Evolutionary conservation across 2,329 filamentous ascomycete genomes (phyloP).

Genomic region (Colletotrichum sp.): DNA sequence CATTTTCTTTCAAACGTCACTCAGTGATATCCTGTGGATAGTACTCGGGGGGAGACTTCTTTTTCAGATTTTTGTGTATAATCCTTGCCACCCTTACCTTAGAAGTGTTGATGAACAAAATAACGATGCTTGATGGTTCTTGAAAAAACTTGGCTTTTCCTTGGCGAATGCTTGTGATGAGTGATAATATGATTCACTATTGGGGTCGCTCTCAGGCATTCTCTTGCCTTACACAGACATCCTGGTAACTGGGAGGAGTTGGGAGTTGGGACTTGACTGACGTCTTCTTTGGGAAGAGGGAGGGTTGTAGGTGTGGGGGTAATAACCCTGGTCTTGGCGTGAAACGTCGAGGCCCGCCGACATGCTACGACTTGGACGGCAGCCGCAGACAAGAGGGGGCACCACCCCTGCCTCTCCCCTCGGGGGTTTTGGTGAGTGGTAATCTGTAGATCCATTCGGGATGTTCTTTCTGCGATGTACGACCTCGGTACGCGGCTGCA

Average conservation of each 20-base stretch:
- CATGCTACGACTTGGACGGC: background rate
- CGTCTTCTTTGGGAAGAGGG: background rate
- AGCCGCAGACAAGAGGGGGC: background rate
- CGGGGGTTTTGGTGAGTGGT: background rate
- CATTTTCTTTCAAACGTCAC: background rate
- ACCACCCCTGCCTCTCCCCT: background rate
- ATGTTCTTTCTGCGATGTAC: background rate
- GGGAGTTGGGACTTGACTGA: background rate
- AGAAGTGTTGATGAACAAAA: conserved; percentile 1
- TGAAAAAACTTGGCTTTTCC: background rate
- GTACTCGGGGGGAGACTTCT: background rate
- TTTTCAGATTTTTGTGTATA: conserved; percentile 1
- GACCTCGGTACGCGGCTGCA: background rate
- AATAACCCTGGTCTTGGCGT: background rate
- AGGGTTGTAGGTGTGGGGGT: background rate
- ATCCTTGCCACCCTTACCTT: background rate
- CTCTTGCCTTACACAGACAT: background rate
- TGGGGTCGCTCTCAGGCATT: background rate
- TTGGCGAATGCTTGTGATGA: background rate
- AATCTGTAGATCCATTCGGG: background rate
- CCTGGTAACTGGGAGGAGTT: background rate
- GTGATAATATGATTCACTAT: too few species aligned
- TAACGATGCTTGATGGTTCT: conserved; percentile 17
- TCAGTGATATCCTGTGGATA: conserved; percentile 20
- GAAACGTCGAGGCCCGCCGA: background rate